phyloP scores from a whole-genome alignment of 2,329 filamentous ascomycete genomes.

The Stemphylium lycopersici region DNA sequence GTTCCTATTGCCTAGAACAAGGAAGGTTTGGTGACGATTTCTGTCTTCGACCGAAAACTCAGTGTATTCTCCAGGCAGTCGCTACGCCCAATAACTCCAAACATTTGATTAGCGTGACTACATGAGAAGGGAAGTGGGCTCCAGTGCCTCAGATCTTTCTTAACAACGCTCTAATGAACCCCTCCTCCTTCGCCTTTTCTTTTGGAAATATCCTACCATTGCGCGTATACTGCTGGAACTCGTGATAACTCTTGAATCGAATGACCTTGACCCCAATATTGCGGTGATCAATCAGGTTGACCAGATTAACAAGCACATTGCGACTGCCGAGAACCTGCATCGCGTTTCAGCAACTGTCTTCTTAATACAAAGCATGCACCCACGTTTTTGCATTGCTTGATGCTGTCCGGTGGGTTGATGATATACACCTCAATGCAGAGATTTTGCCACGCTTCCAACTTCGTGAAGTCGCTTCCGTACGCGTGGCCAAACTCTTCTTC shows the following conservation, averaged over 20 bases:
- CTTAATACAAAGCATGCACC: background rate
- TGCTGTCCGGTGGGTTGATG: constrained; percentile 11
- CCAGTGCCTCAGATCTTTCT: constrained; percentile 8
- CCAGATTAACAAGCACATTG: constrained; percentile 25
- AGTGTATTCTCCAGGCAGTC: too few relatives aligned
- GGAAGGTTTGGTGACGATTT: too few relatives aligned
- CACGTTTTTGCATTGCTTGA: constrained; percentile 25
- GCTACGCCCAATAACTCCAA: background rate
- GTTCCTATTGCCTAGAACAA: too few relatives aligned
- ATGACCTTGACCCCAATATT: constrained; percentile 17
- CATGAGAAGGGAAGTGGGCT: background rate
- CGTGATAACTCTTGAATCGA: constrained; percentile 15
- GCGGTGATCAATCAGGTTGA: constrained; percentile 29
- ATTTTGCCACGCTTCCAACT: constrained; percentile 25
- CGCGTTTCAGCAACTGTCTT: background rate
- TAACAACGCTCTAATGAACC: constrained; percentile 29
- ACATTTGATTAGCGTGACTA: background rate
- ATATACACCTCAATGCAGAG: constrained; percentile 27
- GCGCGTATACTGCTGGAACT: constrained; percentile 19
- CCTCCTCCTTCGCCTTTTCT: constrained; percentile 25
- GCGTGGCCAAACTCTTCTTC: constrained; percentile 9
- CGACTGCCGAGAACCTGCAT: constrained; percentile 15
- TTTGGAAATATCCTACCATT: constrained; percentile 9
- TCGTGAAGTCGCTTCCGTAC: constrained; percentile 10
- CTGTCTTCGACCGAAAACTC: too few relatives aligned